Base-by-base conservation (phyloP, 306 rosid genomes). In the Inga laurina region DNA sequence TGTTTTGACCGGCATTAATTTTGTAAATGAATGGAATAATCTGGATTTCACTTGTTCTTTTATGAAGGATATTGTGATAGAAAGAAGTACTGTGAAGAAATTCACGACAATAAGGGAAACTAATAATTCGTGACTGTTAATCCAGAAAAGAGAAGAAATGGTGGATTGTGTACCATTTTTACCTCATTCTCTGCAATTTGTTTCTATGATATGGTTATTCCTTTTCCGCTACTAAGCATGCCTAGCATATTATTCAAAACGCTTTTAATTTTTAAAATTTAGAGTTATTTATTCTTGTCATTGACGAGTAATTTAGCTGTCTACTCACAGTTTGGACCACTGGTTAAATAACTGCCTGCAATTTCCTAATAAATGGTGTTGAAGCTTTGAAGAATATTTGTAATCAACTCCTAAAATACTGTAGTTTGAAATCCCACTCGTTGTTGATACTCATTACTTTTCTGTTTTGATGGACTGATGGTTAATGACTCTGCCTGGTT, bases 401-500 rank as follows among this genome's bases (percentile, higher is more conserved):
- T 72, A 22, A 72, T 5, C 76, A 45, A 27, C 59, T 73, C 61
- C 39, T 48, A 0, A 7, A 73, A 45, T 44, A 12, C 51, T 41
- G 52, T 71, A 43, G 35, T 72, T 45, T 72, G 39, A 24, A 14
- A 48, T 73, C 13, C 7, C 56, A 7, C 59, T 24, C 0, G 13
- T 57, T 35, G 18, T 72, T 72, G 59, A 46, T 72, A 72, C 22
- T 24, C 34, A 8, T 24, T 46, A 41, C 76, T 7, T 46, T 24
- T 45, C 59, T 24, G 74, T 81, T 44, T 56, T 44, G 74, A 37
- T 54, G 34, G 21, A 10, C 13, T 72, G 21, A 44, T 11, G 24
- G 35, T 30, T 67, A 59, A 13, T 67, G 21, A 22, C 44, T 74
- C 62, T 75, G 46, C 76, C 19, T 77, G 73, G 56, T 72, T 54